Evolutionary conservation across 768 basidiomycete genomes (phyloP).

Genomic region (Pisolithus marmoratus): DNA sequence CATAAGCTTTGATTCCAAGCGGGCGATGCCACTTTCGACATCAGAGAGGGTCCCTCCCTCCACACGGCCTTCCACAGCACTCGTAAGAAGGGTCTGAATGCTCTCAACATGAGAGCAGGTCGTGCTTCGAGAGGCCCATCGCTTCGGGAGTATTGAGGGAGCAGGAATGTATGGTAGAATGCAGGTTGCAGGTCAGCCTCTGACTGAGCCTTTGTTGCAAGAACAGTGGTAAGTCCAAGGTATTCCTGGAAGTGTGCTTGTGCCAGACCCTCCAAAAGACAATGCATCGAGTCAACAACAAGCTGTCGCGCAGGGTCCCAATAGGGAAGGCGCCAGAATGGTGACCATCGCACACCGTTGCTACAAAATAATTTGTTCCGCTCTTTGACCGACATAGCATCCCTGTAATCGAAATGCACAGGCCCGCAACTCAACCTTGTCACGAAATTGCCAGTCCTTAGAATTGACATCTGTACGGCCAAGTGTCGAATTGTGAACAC

Average conservation of each 20-base stretch:
- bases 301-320: no score
- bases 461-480: constrained; percentile 9
- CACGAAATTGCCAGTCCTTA: constrained; percentile 2
- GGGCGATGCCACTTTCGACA: no score
- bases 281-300: no score
- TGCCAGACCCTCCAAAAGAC: no score
- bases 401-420: neutral
- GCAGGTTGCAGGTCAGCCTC: neutral
- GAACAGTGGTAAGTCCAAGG: no score
- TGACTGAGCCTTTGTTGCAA: no score
- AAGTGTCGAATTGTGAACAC: constrained; percentile 11
- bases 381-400: neutral
- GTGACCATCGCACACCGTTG: no score
- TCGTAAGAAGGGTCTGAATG: neutral
- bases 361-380: neutral
- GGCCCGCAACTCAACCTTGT: neutral
- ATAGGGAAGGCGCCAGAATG: no score
- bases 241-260: no score
- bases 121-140: neutral
- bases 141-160: neutral
- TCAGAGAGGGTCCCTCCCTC: no score
- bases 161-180: neutral
- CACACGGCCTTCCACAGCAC: neutral
- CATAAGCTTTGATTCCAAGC: neutral
- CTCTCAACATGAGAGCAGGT: neutral